A percentile compares a stretch with the other conserved stretches of the same genome.
phyloP scores from a whole-genome alignment of 2,329 filamentous ascomycete species.

The Cladosporium sp. region DNA sequence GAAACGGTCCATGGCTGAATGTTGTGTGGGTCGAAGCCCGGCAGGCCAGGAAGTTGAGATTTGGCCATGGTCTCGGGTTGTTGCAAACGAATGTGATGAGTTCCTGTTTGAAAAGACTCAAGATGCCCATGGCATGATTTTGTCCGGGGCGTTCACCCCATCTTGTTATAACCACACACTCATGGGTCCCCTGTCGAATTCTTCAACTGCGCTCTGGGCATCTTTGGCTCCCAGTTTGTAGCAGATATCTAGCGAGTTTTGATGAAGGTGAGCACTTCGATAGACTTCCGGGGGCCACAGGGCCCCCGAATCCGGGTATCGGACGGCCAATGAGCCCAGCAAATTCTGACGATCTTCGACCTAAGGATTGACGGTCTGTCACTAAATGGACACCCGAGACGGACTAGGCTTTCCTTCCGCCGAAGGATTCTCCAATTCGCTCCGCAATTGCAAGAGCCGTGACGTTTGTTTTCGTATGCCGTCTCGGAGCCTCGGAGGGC shows the following conservation, averaged over 20 bases:
- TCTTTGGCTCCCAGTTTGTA: not conserved
- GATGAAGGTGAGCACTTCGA: not conserved
- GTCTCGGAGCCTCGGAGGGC: not conserved
- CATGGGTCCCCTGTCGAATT: conserved; percentile 8
- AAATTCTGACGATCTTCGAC: not conserved
- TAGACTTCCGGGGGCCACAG: conserved; percentile 4
- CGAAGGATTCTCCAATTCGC: not conserved
- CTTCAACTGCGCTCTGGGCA: conserved; percentile 5
- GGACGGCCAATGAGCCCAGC: not conserved
- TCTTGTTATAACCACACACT: not conserved
- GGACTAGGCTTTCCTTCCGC: not conserved
- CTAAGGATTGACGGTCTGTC: not conserved
- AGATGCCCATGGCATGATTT: not conserved
- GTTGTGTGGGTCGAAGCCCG: conserved; percentile 16
- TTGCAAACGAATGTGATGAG: not conserved
- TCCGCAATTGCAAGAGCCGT: conserved; percentile 1
- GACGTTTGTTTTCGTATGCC: conserved; percentile 1
- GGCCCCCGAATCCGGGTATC: not conserved
- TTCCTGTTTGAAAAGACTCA: not conserved
- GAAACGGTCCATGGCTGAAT: conserved; percentile 16
- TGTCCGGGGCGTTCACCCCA: not conserved
- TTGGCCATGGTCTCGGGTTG: conserved; percentile 1
- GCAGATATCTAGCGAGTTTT: not conserved
- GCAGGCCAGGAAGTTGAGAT: conserved; percentile 13
- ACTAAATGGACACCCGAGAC: not conserved